Base-by-base conservation (phyloP, 305 asterid genomes). In the Stenogyne calaminthoides region DNA sequence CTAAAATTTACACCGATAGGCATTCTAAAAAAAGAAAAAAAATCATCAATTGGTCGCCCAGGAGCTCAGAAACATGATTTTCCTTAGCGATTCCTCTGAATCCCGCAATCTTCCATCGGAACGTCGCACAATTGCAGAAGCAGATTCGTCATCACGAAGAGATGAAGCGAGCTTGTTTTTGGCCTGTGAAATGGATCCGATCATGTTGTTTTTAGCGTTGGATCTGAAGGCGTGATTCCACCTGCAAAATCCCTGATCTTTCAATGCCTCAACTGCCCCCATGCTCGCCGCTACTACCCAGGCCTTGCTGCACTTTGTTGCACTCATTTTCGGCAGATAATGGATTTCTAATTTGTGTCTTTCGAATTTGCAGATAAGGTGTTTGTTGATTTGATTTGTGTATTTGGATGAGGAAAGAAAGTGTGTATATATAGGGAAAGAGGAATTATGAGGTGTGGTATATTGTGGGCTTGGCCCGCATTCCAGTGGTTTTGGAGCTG, bases 221-320 rank as follows among this genome's bases (percentile, higher is more conserved):
- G 79, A 51, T 49, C 80, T 78, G 7, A 83, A 6, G 7, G 78
- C 59, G 20, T 80, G 63, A 76, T 83, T 78, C 83, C 85, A 83
- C 52, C 87, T 69, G 63, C 80, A 71, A 54, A 83, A 70, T 0
- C 85, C 85, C 51, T 83, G 75, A 76, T 80, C 85, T 66, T 83
- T 80, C 7, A 83, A 39, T 0, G 75, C 80, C 72, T 83, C 85
- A 2, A 83, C 80, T 4, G 81, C 84, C 6, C 85, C 85, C 36
- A 78, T 58, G 70, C 80, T 80, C 12, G 82, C 78, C 55, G 85
- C 84, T 10, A 73, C 84, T 19, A 80, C 49, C 84, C 81, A 77
- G 14, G 77, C 77, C 56, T 54, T 69, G 47, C 69, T 8, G 32
- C 32, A 55, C 60, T 55, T 73, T 29, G 63, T 49, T n/a, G 78